Evolutionary conservation across 1,139 yeast genomes (phyloP).

Genomic region (Geotrichum candidum): DNA sequence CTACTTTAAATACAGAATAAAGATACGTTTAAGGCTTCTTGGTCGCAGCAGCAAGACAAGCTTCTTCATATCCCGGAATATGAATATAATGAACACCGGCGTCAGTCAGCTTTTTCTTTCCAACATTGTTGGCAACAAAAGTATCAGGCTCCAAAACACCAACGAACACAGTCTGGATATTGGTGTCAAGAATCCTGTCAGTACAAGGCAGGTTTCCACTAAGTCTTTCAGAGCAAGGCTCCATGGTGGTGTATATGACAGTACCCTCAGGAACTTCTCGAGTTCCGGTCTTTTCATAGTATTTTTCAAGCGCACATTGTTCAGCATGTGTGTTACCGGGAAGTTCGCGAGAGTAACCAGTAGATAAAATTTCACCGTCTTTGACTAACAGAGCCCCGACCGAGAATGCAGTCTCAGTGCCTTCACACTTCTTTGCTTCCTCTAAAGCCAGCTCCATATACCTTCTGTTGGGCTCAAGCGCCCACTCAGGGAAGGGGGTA

Average conservation of each 20-base stretch:
- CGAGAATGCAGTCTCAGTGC: slow-evolving; percentile 80
- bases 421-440: slow-evolving; percentile 76
- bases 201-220: slow-evolving; percentile 91
- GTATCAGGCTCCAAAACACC: slow-evolving; percentile 90
- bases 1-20: neutral
- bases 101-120: slow-evolving; percentile 47
- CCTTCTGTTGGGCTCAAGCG: slow-evolving; percentile 49
- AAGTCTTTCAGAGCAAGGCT: slow-evolving; percentile 84
- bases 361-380: slow-evolving; percentile 57
- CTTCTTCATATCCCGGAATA: slow-evolving; percentile 79
- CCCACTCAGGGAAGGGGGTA: slow-evolving; percentile 87
- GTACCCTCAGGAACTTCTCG: slow-evolving; percentile 65
- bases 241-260: slow-evolving; percentile 92
- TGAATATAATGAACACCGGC: slow-evolving; percentile 67
- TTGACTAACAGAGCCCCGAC: slow-evolving; percentile 87
- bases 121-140: slow-evolving; percentile 73
- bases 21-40: slow-evolving; percentile 55
- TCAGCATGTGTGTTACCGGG: slow-evolving; percentile 98
- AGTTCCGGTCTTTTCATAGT: slow-evolving; percentile 40
- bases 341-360: slow-evolving; percentile 86
- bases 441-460: slow-evolving; percentile 60
- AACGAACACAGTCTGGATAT: slow-evolving; percentile 74
- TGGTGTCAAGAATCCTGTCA: slow-evolving; percentile 58
- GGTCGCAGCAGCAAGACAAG: slow-evolving; percentile 60
- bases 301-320: slow-evolving; percentile 85